phyloP scores from a whole-genome alignment of 2,329 filamentous ascomycete species.

The Fusarium papillatum region DNA sequence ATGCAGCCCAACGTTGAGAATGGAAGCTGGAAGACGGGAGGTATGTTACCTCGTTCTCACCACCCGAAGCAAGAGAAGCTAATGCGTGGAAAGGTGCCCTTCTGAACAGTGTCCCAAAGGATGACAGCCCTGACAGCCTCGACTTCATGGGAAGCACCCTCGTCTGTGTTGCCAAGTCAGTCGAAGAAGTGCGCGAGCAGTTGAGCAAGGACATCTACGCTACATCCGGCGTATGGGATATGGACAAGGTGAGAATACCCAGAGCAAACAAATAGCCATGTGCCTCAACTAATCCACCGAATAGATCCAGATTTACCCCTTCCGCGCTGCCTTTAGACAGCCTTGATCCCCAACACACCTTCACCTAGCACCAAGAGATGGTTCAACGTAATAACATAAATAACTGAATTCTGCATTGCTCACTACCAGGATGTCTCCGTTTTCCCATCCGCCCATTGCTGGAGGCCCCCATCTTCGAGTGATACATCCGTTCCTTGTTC shows the following conservation, averaged over 20 bases:
- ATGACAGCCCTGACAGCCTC: constrained; percentile 68
- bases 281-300: not conserved
- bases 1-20: constrained; percentile 65
- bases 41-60: constrained; percentile 54
- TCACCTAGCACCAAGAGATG: not conserved
- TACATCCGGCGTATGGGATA: constrained; percentile 83
- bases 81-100: constrained; percentile 67
- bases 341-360: constrained; percentile 14
- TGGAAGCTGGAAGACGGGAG: constrained; percentile 75
- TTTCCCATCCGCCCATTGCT: constrained; percentile 15
- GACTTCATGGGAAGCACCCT: constrained; percentile 83
- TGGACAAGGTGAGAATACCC: constrained; percentile 67
- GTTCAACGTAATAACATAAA: constrained; percentile 2
- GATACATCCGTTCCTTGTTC: not conserved
- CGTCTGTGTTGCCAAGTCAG: constrained; percentile 74
- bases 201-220: constrained; percentile 82
- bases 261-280: not conserved
- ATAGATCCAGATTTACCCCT: constrained; percentile 65
- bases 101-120: constrained; percentile 74
- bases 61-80: not conserved
- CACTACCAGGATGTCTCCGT: not conserved
- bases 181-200: constrained; percentile 76
- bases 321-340: constrained; percentile 57
- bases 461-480: constrained; percentile 10
- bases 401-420: constrained; percentile 11